Conservation (phyloP, 1,284 basidiomycete genomes). For the Schizopora paradoxa region DNA sequence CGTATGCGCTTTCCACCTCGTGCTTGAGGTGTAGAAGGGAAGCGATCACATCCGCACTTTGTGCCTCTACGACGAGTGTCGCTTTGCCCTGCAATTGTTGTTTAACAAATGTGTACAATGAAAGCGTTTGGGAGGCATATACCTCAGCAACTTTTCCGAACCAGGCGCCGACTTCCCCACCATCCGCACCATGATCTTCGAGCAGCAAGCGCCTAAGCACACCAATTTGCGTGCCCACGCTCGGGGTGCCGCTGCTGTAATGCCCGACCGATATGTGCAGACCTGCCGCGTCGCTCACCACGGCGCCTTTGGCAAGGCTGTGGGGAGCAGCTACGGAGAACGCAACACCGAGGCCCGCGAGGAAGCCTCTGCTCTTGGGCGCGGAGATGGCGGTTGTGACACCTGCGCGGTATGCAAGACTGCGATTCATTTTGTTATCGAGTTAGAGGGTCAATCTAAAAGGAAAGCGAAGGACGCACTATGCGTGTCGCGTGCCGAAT, state of each 20-base stretch:
- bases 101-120: not conserved
- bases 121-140: not conserved
- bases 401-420: conserved; percentile 18
- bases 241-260: conserved; percentile 24
- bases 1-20: conserved; percentile 25
- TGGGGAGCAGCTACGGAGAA: conserved; percentile 39
- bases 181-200: conserved; percentile 21
- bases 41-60: conserved; percentile 45
- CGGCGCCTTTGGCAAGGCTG: conserved; percentile 35
- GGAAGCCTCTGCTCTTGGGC: conserved; percentile 35
- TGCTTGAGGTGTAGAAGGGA: conserved; percentile 40
- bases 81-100: conserved; percentile 34
- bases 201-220: conserved; percentile 36
- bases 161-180: conserved; percentile 21
- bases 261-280: conserved; percentile 38
- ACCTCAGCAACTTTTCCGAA: conserved; percentile 28
- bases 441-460: not conserved
- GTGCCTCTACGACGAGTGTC: conserved; percentile 46
- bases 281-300: conserved; percentile 38
- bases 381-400: conserved; percentile 30
- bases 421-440: no score
- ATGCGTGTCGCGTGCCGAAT: conserved; percentile 39
- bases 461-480: not conserved
- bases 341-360: conserved; percentile 44
- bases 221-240: conserved; percentile 38